These are phyloP conservation scores for Amaranthus hypochondriacus DNA, from an alignment of 148 eudicot species.

Conservation along the genomic window DNA sequence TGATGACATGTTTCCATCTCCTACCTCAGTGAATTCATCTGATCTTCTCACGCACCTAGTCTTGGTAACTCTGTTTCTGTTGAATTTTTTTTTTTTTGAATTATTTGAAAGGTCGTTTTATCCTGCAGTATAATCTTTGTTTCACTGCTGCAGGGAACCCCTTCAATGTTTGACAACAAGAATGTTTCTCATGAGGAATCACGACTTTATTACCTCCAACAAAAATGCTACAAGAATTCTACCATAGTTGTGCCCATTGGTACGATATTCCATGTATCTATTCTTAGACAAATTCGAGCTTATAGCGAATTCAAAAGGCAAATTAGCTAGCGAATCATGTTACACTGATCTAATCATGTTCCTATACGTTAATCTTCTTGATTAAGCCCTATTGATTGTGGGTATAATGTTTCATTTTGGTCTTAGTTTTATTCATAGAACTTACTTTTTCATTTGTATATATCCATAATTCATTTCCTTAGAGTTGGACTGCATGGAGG, in stretches of 20 bases:
- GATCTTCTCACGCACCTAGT: constrained; percentile 20
- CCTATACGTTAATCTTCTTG: neutral
- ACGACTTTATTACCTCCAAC: constrained; percentile 17
- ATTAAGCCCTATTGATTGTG: neutral
- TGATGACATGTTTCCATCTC: constrained; percentile 36
- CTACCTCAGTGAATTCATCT: constrained; percentile 31
- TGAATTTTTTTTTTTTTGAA: neutral
- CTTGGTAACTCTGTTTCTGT: constrained; percentile 15
- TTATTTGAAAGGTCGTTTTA: too few species aligned
- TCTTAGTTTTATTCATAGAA: neutral
- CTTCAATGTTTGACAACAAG: too few species aligned
- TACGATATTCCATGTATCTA: neutral
- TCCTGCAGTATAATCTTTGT: neutral
- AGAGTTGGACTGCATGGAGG: constrained; percentile 53
- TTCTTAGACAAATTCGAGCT: too few species aligned
- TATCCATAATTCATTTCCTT: constrained; percentile 5
- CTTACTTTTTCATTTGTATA: neutral
- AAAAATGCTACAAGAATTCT: constrained; percentile 29
- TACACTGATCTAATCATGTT: neutral
- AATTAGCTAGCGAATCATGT: too few species aligned
- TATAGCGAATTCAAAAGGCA: too few species aligned
- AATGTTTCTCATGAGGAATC: neutral
- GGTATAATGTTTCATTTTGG: neutral
- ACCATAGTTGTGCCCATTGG: constrained; percentile 3
- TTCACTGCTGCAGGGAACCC: constrained; percentile 16